Conservation (phyloP, 768 basidiomycete genomes). For the Suillus clintonianus region DNA sequence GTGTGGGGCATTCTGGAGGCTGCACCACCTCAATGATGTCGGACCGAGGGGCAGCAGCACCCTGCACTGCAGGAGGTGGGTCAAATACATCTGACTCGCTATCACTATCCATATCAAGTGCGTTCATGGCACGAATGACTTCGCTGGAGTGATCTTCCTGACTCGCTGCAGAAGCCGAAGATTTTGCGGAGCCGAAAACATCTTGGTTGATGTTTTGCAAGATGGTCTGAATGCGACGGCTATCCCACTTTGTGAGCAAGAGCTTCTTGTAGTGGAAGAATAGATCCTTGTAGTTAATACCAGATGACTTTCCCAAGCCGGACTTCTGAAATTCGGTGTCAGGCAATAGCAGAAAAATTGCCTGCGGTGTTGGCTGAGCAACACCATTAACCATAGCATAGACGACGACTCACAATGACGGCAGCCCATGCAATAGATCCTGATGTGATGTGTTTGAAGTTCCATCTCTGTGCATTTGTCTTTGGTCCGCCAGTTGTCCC, state of each 20-base stretch:
- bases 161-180: not conserved
- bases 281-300: not conserved
- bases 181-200: not conserved
- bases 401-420: not conserved
- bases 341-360: not conserved
- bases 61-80: too few species aligned
- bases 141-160: too few species aligned
- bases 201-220: not conserved
- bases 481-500: not conserved
- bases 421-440: conserved; percentile 2
- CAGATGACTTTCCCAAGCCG: not conserved
- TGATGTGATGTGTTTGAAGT: not conserved
- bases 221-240: not conserved
- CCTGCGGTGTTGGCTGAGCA: not conserved
- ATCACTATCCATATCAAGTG: too few species aligned
- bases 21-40: too few species aligned
- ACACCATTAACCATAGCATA: too few species aligned
- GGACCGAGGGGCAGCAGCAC: too few species aligned
- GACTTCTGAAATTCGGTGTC: not conserved
- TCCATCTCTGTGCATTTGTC: not conserved
- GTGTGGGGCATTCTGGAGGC: too few species aligned
- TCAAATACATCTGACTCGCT: too few species aligned
- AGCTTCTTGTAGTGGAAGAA: conserved; percentile 1
- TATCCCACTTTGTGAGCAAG: not conserved
- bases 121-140: too few species aligned